Conservation (phyloP, 139 green algal species). For the Astrephomene gubernaculifera region DNA sequence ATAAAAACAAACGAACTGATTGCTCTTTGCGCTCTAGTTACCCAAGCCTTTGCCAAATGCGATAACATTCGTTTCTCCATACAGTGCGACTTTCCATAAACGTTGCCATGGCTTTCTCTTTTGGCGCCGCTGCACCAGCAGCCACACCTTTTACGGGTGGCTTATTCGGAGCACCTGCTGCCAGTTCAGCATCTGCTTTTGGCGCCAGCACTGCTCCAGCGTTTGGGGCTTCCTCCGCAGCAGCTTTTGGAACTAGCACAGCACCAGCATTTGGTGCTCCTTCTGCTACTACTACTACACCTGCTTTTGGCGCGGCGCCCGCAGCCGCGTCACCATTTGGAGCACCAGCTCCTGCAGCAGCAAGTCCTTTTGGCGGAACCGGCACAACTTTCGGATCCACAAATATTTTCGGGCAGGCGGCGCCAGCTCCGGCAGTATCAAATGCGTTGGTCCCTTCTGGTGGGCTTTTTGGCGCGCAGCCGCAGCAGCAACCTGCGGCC, state of each 20-base stretch:
- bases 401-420: constrained; percentile 18
- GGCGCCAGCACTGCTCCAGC: constrained; percentile 23
- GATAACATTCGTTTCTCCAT: too few species aligned
- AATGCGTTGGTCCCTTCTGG: constrained; percentile 18
- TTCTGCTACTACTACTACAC: background rate
- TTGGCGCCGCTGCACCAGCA: background rate
- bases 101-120: constrained; percentile 29
- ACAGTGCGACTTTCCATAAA: too few species aligned
- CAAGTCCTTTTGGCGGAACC: constrained; percentile 1
- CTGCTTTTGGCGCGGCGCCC: constrained; percentile 11
- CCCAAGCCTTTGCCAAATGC: too few species aligned
- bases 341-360: constrained; percentile 12
- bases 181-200: constrained; percentile 14
- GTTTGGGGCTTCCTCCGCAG: background rate
- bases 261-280: constrained; percentile 20
- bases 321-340: constrained; percentile 37
- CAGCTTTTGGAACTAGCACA: background rate
- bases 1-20: too few species aligned
- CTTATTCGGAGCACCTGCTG: constrained; percentile 31
- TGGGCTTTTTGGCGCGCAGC: constrained; percentile 28
- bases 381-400: constrained; percentile 1
- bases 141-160: background rate
- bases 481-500: constrained; percentile 5
- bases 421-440: background rate
- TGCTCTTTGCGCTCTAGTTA: too few species aligned